Evolutionary conservation across 305 asterid species (phyloP), one percentile per base, ranked within the genome.

Genomic region (Fraxinus sp.): DNA sequence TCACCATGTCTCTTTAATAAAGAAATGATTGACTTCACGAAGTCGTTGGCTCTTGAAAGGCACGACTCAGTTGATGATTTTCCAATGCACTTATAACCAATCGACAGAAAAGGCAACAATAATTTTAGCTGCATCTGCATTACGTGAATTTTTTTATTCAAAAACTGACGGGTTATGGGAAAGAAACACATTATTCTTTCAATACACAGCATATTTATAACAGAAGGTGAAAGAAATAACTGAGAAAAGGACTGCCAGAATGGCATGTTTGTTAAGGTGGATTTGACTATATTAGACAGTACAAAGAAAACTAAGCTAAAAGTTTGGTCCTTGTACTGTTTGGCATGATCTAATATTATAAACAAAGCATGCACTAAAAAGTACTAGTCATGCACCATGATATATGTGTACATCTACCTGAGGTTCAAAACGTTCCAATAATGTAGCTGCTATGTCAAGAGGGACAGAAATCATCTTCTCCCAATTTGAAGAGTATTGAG

Each of bases 71-170:
- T 90, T 84, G 98, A 90, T 84, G 95, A 92, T 84, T 88, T 90
- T 86, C 95, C 97, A 79, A 91, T 84, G 89, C 91, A 91, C 91
- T 94, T 94, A 95, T 89, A 94, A 64, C 98, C 97, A 86, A 92
- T 86, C 83, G 92, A 89, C 79, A 90, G 91, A 88, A 86, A 91
- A 78, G 95, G 91, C 87, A 96, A 84, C 57, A 90, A 81, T 66
- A 89, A 70, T 83, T 91, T 90, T 44, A 94, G 89, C 79, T 90
- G 93, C 94, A 91, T 90, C 99, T 94, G 98, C 89, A 88, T 64
- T 85, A 84, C 35, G 77, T 30, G 71, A 66, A 73, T 20, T 73
- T 83, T 36, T 32, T 79, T 35, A 44, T 22, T 85, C 77, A 84
- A 72, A 68, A 49, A 75, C 79, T 32, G 83, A 80, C 11, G 30